Evolutionary conservation across 2,329 filamentous ascomycete genomes (phyloP).

Genomic region (Clonostachys byssicola): DNA sequence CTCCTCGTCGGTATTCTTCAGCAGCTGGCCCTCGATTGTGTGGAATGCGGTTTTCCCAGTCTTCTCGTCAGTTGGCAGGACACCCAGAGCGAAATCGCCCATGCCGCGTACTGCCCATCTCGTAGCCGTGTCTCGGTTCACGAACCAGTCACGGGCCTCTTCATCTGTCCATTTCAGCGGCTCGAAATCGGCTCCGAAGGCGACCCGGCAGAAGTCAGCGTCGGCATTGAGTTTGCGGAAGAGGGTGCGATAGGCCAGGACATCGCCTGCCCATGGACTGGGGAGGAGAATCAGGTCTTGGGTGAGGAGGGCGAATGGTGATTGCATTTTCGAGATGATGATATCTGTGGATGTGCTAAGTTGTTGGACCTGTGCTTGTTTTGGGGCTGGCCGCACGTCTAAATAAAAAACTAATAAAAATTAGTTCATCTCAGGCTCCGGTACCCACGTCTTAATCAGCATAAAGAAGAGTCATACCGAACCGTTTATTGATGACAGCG

Average conservation of each 20-base stretch:
- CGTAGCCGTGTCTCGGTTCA: slow-evolving; percentile 2
- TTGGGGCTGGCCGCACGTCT: too few species aligned
- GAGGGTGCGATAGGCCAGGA: slow-evolving; percentile 4
- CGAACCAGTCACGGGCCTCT: slow-evolving; percentile 3
- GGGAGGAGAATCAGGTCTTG: slow-evolving; percentile 8
- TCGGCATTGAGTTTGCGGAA: slow-evolving; percentile 7
- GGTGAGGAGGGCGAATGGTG: slow-evolving; percentile 4
- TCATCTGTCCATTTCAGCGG: slow-evolving; percentile 7
- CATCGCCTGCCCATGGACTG: slow-evolving; percentile 5
- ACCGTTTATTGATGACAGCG: too few species aligned
- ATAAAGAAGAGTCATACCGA: too few species aligned
- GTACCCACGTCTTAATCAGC: too few species aligned
- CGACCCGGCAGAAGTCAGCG: slow-evolving; percentile 6
- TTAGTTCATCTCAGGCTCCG: too few species aligned
- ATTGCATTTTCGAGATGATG: too few species aligned
- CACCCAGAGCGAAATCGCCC: slow-evolving; percentile 11
- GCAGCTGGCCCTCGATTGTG: neutral
- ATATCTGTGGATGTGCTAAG: too few species aligned
- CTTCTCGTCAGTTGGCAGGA: neutral
- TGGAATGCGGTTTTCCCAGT: neutral
- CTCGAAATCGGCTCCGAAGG: slow-evolving; percentile 5
- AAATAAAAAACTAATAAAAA: too few species aligned
- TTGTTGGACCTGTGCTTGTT: too few species aligned
- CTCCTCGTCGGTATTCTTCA: neutral
- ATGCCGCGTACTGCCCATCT: slow-evolving; percentile 7